Conservation (phyloP, 257 asterid genomes). For the Henckelia pumila region DNA sequence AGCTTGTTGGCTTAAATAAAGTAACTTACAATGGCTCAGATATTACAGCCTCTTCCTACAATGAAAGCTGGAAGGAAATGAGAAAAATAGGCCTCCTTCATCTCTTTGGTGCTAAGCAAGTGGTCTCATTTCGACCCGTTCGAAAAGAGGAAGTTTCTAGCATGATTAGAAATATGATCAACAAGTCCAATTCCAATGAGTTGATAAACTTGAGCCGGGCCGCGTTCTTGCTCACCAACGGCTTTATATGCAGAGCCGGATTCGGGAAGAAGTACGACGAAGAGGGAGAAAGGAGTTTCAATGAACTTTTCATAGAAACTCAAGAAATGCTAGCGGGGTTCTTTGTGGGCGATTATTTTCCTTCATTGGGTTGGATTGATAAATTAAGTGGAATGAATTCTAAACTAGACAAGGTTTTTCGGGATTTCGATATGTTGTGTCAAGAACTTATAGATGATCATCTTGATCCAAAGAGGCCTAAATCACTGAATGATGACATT, state of each 20-base stretch:
- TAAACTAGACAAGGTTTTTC: slow-evolving; percentile 16
- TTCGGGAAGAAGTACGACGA: slow-evolving; percentile 20
- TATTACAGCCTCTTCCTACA: neutral
- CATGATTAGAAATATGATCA: slow-evolving; percentile 10
- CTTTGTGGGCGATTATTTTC: slow-evolving; percentile 17
- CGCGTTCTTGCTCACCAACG: neutral
- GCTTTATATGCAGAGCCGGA: slow-evolving; percentile 2
- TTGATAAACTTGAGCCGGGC: slow-evolving; percentile 1
- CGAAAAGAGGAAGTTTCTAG: slow-evolving; percentile 10
- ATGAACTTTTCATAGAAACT: slow-evolving; percentile 4
- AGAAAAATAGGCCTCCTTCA: no score
- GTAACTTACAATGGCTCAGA: slow-evolving; percentile 14
- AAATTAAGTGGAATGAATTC: slow-evolving; percentile 9
- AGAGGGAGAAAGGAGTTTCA: neutral
- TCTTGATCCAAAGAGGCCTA: slow-evolving; percentile 9
- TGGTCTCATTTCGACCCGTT: neutral
- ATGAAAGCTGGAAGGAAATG: neutral
- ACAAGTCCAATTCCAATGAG: neutral
- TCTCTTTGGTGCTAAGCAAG: neutral
- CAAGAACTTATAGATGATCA: slow-evolving; percentile 32
- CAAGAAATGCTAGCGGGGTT: neutral
- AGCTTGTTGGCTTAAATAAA: neutral
- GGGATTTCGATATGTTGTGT: slow-evolving; percentile 17
- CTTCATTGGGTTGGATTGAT: slow-evolving; percentile 27
- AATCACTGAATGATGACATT: neutral